Base-by-base conservation (phyloP, 352 stramenopile genomes). In the Stephanocyclus meneghinianus region DNA sequence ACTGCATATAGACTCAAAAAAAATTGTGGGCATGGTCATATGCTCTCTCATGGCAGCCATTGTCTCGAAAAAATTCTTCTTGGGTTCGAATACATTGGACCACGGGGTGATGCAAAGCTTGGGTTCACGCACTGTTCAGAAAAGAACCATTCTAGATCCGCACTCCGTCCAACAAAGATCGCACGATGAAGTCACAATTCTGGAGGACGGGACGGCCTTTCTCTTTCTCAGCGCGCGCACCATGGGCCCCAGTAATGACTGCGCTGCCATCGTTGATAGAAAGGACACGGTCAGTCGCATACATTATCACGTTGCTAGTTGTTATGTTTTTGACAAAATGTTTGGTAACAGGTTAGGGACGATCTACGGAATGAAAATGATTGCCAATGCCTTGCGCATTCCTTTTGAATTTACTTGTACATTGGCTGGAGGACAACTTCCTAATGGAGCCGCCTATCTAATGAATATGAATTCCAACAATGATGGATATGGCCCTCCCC, bases 361-460 rank as follows among this genome's bases (percentile, higher is more conserved):
- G 13, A 16, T 53, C n/a, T 53, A 53, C n/a, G 45, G 45, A 16
- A 53, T 53, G 45, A 53, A 53, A 53, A 21, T 53, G n/a, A 53
- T 53, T 53, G 45, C 45, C 5, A 21, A 53, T 21, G 11, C 45
- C 3, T 21, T 53, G n/a, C 5, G n/a, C 2, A 53, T 53, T 53
- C 45, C 45, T 16, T 53, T 53, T 16, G 45, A 53, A 53, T 53
- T 53, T 21, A 53, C 45, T 21, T 53, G 45, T 10, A 53, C n/a
- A 16, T 10, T 53, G 10, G 7, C 45, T 6, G n/a, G 10, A 16
- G n/a, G 45, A 21, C 11, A 53, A 40, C 35, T 4, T 4, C 45
- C 45, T 6, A 53, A 53, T 21, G 45, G 45, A 53, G 45, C 45
- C 13, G 45, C 45, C 2, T 53, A 21, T 21, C n/a, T 53, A 21